Base-by-base conservation (phyloP, 164 flowering plant species). In the Annona cherimola region DNA sequence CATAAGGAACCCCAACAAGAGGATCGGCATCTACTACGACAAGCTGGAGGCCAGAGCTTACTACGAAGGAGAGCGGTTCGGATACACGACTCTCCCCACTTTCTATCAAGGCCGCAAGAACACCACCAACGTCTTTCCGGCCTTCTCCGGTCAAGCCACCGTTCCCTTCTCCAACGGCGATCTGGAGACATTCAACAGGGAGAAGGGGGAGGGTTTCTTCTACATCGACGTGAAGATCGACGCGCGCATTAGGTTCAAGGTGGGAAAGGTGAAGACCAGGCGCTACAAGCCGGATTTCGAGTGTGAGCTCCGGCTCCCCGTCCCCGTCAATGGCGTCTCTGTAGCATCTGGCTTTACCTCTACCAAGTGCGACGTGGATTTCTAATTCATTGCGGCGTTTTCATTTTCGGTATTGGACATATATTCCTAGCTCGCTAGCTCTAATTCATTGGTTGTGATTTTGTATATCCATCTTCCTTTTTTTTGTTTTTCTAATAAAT, bases 81-180 rank as follows among this genome's bases (percentile, higher is more conserved):
- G 5, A 7, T 41, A 69, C 0, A 61, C 12, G 8, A 5, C 18
- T 5, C 20, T 84, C 63, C 64, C 77, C 1, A 71, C 77, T 16
- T 84, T 82, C 70, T 82, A 79, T 61, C 84, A 81, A 61, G 85
- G 84, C 39, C 75, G 68, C 42, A 82, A 81, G 83, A 84, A 79
- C 60, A 81, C 83, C 3, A 74, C 81, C 5, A 45, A 55, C 39
- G 45, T 84, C 3, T 14, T 18, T 16, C 73, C 76, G 0, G 69
- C 43, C 0, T 77, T 84, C 62, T 2, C 20, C 1, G 84, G 85
- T 2, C 64, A 73, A 45, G n/a, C 59, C 19, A 3, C 42, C 63
- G 4, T 80, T 0, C 1, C 45, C 0, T 63, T 76, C 12, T 44
- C 46, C 16, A 26, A 62, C 8, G 55, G 70, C 0, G 71, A 64